phyloP scores from a whole-genome alignment of 2,329 filamentous ascomycete genomes.

The Beauveria medogensis region DNA sequence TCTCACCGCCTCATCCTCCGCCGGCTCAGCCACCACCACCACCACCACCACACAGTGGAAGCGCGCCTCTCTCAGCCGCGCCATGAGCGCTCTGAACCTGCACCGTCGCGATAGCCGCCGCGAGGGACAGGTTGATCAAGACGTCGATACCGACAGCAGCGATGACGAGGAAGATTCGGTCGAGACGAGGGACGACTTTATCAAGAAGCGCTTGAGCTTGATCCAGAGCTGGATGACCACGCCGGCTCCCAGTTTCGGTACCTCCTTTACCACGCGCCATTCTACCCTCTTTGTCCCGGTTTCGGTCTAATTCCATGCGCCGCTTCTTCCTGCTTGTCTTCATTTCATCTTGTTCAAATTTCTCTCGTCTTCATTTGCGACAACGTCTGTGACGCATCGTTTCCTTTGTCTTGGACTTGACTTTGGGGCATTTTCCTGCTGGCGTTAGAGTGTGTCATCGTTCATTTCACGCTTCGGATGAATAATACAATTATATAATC shows the following conservation, averaged over 20 bases:
- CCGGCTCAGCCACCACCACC: too few relatives aligned
- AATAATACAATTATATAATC: neutral
- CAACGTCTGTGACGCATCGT: neutral
- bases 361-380: neutral
- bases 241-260: neutral
- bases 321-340: neutral
- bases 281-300: neutral
- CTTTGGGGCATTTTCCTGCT: neutral
- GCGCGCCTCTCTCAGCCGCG: slow-evolving; percentile 1
- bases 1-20: neutral
- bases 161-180: neutral
- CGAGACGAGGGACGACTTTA: too few relatives aligned
- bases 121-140: neutral
- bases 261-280: neutral
- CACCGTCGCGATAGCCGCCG: neutral
- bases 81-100: neutral
- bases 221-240: neutral
- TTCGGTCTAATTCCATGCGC: neutral
- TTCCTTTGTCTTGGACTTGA: neutral
- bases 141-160: neutral
- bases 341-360: neutral
- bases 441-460: neutral
- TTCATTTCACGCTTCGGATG: neutral
- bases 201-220: neutral
- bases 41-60: neutral